These are phyloP conservation scores for Saksenaea oblongispora DNA, from an alignment of 371 early-diverging fungal species.

Conservation along the genomic window DNA sequence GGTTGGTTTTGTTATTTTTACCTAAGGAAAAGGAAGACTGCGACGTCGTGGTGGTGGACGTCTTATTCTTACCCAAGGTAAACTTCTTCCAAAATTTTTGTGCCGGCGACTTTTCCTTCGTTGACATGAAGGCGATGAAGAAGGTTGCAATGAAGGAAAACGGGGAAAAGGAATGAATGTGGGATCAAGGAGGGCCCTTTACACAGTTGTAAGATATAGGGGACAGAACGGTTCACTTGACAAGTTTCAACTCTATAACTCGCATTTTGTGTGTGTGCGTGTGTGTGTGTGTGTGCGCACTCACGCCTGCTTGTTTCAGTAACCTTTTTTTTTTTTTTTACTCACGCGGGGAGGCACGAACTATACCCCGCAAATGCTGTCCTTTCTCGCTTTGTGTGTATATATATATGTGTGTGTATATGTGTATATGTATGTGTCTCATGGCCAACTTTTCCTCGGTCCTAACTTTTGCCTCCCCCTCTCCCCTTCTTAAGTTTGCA, in stretches of 20 bases:
- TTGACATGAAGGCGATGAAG: conserved; percentile 6
- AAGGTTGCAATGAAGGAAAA: conserved; percentile 1
- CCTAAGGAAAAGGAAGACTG: conserved; percentile 8
- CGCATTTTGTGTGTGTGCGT: not conserved
- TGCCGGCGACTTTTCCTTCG: conserved; percentile 24
- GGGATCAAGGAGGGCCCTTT: not conserved
- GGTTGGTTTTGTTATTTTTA: not conserved
- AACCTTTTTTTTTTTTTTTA: not conserved
- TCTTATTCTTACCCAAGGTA: conserved; percentile 34
- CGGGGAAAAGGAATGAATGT: conserved; percentile 8
- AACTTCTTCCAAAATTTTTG: conserved; percentile 47
- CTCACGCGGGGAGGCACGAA: not conserved
- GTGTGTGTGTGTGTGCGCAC: not conserved
- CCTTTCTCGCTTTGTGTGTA: not conserved
- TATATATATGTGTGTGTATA: no score
- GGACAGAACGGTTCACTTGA: conserved; percentile 1
- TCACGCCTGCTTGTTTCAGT: not conserved
- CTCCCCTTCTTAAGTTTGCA: not conserved
- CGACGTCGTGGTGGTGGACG: not conserved
- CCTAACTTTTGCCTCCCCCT: not conserved
- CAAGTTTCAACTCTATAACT: not conserved
- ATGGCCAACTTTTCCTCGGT: not conserved
- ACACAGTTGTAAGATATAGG: conserved; percentile 1
- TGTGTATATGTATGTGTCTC: not conserved
- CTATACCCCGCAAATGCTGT: not conserved